Conservation (phyloP, 768 basidiomycete genomes). For the Boletus rubropictus region DNA sequence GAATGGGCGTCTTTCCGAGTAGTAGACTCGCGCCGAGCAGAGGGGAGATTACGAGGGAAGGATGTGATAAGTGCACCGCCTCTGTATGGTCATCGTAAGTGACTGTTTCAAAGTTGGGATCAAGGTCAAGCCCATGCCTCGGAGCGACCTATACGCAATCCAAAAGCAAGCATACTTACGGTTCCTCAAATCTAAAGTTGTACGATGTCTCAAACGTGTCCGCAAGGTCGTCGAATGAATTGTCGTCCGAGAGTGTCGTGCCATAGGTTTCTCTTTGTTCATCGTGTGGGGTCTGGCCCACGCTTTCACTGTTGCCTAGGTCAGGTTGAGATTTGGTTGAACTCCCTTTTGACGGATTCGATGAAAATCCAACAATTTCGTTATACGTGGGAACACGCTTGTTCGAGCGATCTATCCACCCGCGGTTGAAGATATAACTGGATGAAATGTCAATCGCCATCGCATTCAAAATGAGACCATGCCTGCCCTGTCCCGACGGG, state of each 20-base stretch:
- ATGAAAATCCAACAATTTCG: conserved; percentile 55
- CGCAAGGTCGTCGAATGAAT: conserved; percentile 83
- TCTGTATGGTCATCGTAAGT: conserved; percentile 33
- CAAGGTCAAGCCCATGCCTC: neutral
- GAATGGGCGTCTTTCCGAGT: conserved; percentile 82
- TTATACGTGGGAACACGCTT: conserved; percentile 78
- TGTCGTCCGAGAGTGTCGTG: conserved; percentile 47
- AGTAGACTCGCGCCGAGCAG: conserved; percentile 69
- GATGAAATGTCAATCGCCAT: neutral
- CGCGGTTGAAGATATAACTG: conserved; percentile 95
- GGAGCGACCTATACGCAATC: neutral
- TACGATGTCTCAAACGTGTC: conserved; percentile 95
- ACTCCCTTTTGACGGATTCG: conserved; percentile 26
- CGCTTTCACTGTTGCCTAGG: conserved; percentile 15
- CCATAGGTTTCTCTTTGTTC: conserved; percentile 27
- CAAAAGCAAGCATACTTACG: conserved; percentile 46
- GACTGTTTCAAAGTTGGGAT: neutral
- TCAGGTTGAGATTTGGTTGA: conserved; percentile 9
- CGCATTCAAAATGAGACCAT: neutral
- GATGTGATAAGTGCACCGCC: conserved; percentile 60
- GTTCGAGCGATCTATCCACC: conserved; percentile 84
- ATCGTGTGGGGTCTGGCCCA: conserved; percentile 4
- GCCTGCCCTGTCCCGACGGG: neutral
- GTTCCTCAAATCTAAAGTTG: conserved; percentile 97
- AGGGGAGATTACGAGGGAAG: conserved; percentile 69